phyloP scores from a whole-genome alignment of 331 rosid species.

The Ulmus americana region DNA sequence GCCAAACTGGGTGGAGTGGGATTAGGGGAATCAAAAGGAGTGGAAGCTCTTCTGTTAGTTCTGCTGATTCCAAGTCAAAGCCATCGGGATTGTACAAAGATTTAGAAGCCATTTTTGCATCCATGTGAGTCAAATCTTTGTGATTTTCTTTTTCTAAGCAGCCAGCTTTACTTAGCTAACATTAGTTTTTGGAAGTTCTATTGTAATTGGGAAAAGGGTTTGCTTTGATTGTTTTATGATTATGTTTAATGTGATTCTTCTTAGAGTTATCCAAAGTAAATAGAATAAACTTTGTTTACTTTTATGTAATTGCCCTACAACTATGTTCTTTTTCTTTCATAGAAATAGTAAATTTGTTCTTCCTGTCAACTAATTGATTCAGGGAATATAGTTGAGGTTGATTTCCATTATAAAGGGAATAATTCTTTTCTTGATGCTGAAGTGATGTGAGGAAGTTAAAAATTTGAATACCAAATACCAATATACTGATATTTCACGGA shows the following conservation, averaged over 20 bases:
- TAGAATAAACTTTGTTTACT: too few species aligned
- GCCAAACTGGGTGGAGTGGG: slow-evolving; percentile 50
- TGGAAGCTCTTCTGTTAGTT: slow-evolving; percentile 43
- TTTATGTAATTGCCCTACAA: too few species aligned
- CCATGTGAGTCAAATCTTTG: slow-evolving; percentile 38
- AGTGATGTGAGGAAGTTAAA: too few species aligned
- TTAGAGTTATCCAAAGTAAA: too few species aligned
- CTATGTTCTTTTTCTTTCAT: too few species aligned
- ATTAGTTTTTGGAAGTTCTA: not conserved
- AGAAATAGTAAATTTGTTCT: too few species aligned
- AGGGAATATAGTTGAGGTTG: too few species aligned
- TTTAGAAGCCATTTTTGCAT: slow-evolving; percentile 88
- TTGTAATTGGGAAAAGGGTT: not conserved
- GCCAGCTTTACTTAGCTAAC: not conserved
- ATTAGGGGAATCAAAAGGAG: slow-evolving; percentile 59
- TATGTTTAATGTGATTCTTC: not conserved
- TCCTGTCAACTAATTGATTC: too few species aligned
- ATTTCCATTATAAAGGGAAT: too few species aligned
- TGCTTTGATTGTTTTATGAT: not conserved
- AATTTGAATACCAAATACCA: too few species aligned
- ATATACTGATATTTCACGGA: too few species aligned
- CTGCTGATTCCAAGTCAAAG: slow-evolving; percentile 54
- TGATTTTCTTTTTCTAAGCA: not conserved
- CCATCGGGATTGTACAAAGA: slow-evolving; percentile 49
- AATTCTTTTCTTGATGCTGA: too few species aligned